Percentiles rank a stretch among this genome's conserved stretches.
Conservation (phyloP, 192 early-diverging fungal species). For the Coemansia sp. region DNA sequence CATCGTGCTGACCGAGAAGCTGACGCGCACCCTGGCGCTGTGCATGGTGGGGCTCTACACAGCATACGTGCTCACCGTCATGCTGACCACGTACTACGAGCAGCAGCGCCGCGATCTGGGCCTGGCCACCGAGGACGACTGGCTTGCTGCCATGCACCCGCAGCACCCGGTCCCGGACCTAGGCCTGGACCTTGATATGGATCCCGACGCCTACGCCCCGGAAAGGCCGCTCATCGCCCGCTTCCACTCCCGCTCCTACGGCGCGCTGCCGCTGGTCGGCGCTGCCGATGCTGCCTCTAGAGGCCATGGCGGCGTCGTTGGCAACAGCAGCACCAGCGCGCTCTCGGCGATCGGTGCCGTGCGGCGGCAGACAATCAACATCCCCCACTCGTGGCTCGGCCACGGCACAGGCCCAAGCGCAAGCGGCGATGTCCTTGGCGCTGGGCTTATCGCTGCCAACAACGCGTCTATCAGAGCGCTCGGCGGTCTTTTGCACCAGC, state of each 20-base stretch:
- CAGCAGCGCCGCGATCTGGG: slow-evolving; percentile 14
- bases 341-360: not conserved
- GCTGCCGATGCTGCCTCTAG: not conserved
- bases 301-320: not conserved
- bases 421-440: slow-evolving; percentile 20
- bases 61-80: slow-evolving; percentile 48
- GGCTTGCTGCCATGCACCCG: not conserved
- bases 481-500: slow-evolving; percentile 39
- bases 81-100: slow-evolving; percentile 52
- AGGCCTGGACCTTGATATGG: no score
- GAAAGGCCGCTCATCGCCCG: not conserved
- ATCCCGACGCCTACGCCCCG: not conserved
- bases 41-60: slow-evolving; percentile 50
- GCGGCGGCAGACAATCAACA: slow-evolving; percentile 21
- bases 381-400: not conserved
- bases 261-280: slow-evolving; percentile 1
- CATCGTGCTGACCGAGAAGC: slow-evolving; percentile 29
- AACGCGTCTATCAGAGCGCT: slow-evolving; percentile 25
- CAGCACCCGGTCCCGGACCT: not conserved
- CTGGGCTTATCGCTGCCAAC: slow-evolving; percentile 8
- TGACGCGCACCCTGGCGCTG: slow-evolving; percentile 35
- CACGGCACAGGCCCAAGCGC: not conserved
- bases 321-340: slow-evolving; percentile 1
- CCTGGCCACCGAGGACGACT: not conserved
- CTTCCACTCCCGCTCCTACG: slow-evolving; percentile 3